Evolutionary conservation across 495 filamentous ascomycete species (phyloP).

Genomic region (Aspergillus sclerotiicarbonarius): DNA sequence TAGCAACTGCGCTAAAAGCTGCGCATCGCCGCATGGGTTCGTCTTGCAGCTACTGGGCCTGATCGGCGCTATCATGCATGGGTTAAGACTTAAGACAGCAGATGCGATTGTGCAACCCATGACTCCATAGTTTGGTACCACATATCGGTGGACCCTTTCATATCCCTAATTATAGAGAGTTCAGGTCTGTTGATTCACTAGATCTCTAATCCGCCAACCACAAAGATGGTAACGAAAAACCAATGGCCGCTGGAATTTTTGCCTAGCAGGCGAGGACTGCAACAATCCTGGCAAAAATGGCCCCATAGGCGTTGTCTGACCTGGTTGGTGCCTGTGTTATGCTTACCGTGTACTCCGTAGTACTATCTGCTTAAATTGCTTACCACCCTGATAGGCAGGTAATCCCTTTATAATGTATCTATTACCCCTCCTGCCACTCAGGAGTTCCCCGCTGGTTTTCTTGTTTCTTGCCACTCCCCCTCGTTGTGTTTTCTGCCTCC

Average conservation of each 20-base stretch:
- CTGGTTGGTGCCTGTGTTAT: background rate
- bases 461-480: background rate
- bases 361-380: background rate
- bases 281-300: background rate
- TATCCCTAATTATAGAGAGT: background rate
- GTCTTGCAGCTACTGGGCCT: background rate
- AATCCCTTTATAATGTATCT: slow-evolving; percentile 2
- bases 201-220: background rate
- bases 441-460: background rate
- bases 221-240: background rate
- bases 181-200: background rate
- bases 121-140: background rate
- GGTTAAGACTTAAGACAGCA: background rate
- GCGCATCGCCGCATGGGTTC: background rate
- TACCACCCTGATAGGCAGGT: slow-evolving; percentile 6
- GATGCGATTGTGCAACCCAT: background rate
- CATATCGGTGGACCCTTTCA: background rate
- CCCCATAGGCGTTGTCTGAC: background rate
- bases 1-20: background rate
- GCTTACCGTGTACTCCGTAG: background rate
- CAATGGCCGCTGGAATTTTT: background rate
- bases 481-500: background rate
- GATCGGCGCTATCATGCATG: slow-evolving; percentile 10
- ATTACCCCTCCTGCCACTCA: background rate
- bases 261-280: background rate